Conservation (phyloP, 2,329 filamentous ascomycete species). For the Fusarium torreyae region DNA sequence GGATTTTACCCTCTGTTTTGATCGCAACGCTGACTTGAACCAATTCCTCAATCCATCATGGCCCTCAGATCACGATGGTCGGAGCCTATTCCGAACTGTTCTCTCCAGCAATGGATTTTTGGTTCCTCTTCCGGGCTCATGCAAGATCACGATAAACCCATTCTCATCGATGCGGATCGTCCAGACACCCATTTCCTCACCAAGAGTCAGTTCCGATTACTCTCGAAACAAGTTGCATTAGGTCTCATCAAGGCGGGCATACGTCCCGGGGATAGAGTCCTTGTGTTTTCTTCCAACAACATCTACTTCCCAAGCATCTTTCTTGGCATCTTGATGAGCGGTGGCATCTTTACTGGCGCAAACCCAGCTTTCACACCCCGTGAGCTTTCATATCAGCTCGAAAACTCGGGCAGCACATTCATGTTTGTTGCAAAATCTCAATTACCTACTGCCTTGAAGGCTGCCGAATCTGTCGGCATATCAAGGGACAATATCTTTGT, state of each 20-base stretch:
- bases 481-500: constrained; percentile 71
- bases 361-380: constrained; percentile 77
- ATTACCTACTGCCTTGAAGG: constrained; percentile 76
- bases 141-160: constrained; percentile 54
- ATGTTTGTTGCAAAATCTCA: constrained; percentile 73
- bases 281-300: constrained; percentile 83
- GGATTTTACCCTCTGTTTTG: background rate
- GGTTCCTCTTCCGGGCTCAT: constrained; percentile 61
- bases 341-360: constrained; percentile 82
- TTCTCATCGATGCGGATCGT: constrained; percentile 74
- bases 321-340: constrained; percentile 81
- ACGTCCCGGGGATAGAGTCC: constrained; percentile 75
- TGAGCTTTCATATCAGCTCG: constrained; percentile 82
- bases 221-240: constrained; percentile 79
- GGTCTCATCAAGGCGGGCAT: constrained; percentile 77
- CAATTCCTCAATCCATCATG: constrained; percentile 52
- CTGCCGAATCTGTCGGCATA: constrained; percentile 72
- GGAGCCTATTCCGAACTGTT: constrained; percentile 62
- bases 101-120: constrained; percentile 70
- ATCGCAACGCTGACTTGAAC: no score
- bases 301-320: constrained; percentile 80
- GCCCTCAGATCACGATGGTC: constrained; percentile 63
- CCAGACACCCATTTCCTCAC: constrained; percentile 79
- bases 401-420: constrained; percentile 77
- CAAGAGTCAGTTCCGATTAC: constrained; percentile 74